Conservation (phyloP, 805 yeast species). For the Saccharomyces jurei region DNA sequence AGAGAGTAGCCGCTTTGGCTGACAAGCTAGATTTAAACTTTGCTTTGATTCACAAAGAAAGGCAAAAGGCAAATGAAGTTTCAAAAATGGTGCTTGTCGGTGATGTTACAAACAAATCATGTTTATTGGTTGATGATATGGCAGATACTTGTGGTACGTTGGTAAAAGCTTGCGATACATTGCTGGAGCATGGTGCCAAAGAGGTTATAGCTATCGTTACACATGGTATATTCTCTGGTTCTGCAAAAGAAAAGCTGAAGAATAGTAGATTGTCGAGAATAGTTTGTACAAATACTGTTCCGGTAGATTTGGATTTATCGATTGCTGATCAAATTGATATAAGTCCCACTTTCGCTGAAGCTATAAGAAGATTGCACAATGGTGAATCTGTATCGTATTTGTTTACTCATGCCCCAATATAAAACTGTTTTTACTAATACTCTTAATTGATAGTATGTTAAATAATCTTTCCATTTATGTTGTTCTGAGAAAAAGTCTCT, state of each 20-base stretch:
- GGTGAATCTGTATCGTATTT: slow-evolving; percentile 86
- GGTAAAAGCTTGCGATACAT: slow-evolving; percentile 86
- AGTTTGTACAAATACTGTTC: slow-evolving; percentile 91
- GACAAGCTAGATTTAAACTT: slow-evolving; percentile 86
- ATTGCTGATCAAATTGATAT: slow-evolving; percentile 79
- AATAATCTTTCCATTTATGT: neutral
- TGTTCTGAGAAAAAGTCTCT: neutral
- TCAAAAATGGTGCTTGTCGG: slow-evolving; percentile 94
- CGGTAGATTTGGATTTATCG: slow-evolving; percentile 61
- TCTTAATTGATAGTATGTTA: neutral
- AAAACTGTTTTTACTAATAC: neutral
- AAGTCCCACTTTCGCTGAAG: slow-evolving; percentile 83
- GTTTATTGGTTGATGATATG: slow-evolving; percentile 91
- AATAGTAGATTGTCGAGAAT: slow-evolving; percentile 59
- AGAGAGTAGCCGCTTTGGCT: slow-evolving; percentile 90
- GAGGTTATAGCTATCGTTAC: slow-evolving; percentile 90
- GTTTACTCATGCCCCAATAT: slow-evolving; percentile 39
- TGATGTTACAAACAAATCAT: slow-evolving; percentile 75
- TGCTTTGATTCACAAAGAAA: slow-evolving; percentile 93
- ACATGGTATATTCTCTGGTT: slow-evolving; percentile 87
- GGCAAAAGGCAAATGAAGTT: slow-evolving; percentile 91
- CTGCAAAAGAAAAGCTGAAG: slow-evolving; percentile 70
- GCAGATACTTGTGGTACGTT: slow-evolving; percentile 98
- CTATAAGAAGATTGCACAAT: slow-evolving; percentile 87
- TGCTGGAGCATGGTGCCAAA: slow-evolving; percentile 72